These are phyloP conservation scores for Sextonia rubra DNA, from an alignment of 164 flowering plant genomes.

Conservation along the genomic window DNA sequence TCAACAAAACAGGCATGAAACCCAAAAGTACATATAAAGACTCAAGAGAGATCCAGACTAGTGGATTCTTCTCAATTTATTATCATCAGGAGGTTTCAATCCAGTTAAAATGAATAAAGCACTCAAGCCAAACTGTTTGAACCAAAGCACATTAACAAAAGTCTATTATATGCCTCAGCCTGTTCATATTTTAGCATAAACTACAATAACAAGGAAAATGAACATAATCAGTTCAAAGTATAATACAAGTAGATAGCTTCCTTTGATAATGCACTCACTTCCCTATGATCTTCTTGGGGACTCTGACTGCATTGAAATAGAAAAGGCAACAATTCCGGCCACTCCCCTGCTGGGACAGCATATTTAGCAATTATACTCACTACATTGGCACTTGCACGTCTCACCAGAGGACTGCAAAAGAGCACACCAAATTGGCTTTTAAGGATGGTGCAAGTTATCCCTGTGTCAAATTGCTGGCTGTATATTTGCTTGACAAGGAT, in stretches of 20 bases:
- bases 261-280: slow-evolving; percentile 40
- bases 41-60: too few relatives aligned
- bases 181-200: neutral
- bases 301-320: slow-evolving; percentile 90
- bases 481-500: neutral
- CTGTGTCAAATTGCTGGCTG: too few relatives aligned
- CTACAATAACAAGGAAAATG: neutral
- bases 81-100: too few relatives aligned
- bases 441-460: neutral
- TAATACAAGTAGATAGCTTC: neutral
- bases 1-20: too few relatives aligned
- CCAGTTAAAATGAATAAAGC: neutral
- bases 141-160: neutral
- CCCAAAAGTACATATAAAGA: too few relatives aligned
- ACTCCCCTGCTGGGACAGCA: slow-evolving; percentile 93
- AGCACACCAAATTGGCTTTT: neutral
- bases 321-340: slow-evolving; percentile 94
- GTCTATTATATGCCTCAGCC: neutral
- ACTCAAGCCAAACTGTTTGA: neutral
- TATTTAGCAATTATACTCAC: slow-evolving; percentile 87
- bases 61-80: too few relatives aligned
- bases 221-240: neutral
- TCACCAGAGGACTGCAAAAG: slow-evolving; percentile 70
- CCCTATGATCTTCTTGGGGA: slow-evolving; percentile 88
- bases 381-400: slow-evolving; percentile 98